phyloP scores from a whole-genome alignment of 805 yeast genomes.

The Ogataea siamensis region DNA sequence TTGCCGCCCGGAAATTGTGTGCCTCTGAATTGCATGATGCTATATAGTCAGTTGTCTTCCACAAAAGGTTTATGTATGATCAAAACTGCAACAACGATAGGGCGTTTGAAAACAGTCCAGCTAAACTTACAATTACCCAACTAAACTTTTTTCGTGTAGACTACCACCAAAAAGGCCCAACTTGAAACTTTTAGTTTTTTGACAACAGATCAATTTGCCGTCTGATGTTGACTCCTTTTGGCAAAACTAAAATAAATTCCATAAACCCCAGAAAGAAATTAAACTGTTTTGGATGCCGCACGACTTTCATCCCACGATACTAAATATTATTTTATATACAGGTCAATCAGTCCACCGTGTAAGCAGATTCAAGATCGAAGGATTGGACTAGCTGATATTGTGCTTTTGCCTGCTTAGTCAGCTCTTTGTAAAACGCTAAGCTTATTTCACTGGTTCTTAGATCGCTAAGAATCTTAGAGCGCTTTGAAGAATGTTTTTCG shows the following conservation, averaged over 20 bases:
- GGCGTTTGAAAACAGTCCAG: too few species aligned
- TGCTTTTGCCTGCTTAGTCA: conserved; percentile 31
- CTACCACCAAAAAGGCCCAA: neutral
- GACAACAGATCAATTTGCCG: conserved; percentile 17
- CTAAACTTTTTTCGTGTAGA: conserved; percentile 1
- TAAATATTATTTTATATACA: conserved; percentile 5
- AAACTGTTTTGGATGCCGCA: neutral
- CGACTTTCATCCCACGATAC: neutral
- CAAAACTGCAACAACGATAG: too few species aligned
- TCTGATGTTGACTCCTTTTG: neutral
- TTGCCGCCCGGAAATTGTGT: conserved; percentile 29
- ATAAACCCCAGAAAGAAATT: conserved; percentile 1
- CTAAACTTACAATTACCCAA: neutral
- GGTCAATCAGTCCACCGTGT: conserved; percentile 7
- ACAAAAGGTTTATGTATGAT: too few species aligned
- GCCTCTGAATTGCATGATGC: conserved; percentile 34
- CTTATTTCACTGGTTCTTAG: conserved; percentile 58
- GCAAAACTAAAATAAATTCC: conserved; percentile 2
- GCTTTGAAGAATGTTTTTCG: conserved; percentile 57
- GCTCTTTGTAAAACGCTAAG: conserved; percentile 49
- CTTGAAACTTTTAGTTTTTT: conserved; percentile 3
- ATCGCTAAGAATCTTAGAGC: conserved; percentile 51
- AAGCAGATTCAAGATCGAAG: conserved; percentile 18
- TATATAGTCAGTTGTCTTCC: conserved; percentile 6
- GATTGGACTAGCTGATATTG: conserved; percentile 22